Evolutionary conservation across 2,329 filamentous ascomycete species (phyloP).

Genomic region (Ceratocystis smalleyi): DNA sequence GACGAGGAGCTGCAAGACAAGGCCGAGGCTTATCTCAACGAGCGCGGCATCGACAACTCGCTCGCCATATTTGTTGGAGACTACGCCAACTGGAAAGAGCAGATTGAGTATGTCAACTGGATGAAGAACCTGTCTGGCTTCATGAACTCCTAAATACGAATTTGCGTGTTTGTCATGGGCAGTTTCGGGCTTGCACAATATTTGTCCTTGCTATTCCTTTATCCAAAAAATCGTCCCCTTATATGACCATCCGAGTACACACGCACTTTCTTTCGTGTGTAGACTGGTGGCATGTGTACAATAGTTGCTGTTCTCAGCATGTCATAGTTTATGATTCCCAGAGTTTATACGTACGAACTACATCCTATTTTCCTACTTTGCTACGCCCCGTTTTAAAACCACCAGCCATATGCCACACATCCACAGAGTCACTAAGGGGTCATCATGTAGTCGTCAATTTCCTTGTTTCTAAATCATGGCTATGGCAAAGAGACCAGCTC

Average conservation of each 20-base stretch:
- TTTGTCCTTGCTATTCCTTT: not conserved
- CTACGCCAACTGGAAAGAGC: slow-evolving; percentile 97
- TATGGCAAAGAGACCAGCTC: not conserved
- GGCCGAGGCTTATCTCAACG: slow-evolving; percentile 85
- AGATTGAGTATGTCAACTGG: slow-evolving; percentile 90
- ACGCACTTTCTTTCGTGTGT: not conserved
- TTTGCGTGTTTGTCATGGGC: not conserved
- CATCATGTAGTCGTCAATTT: not conserved
- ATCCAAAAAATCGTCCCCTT: not conserved
- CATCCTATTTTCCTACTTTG: not conserved
- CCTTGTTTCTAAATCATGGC: not conserved
- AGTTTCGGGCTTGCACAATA: not conserved
- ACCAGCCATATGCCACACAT: no score
- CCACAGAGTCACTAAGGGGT: no score
- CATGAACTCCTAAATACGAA: slow-evolving; percentile 43
- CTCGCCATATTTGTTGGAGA: slow-evolving; percentile 85
- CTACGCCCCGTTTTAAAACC: no score
- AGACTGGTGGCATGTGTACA: slow-evolving; percentile 1
- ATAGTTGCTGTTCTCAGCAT: slow-evolving; percentile 6
- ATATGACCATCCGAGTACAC: not conserved
- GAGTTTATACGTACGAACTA: not conserved
- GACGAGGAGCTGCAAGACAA: slow-evolving; percentile 91
- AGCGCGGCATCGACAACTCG: slow-evolving; percentile 75
- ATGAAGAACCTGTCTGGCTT: slow-evolving; percentile 76
- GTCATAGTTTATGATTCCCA: slow-evolving; percentile 3